A percentile compares a stretch with the other conserved stretches of the same genome.
These are phyloP conservation scores for Funneliformis caledonium DNA, from an alignment of 371 early-diverging fungal species.

Conservation along the genomic window DNA sequence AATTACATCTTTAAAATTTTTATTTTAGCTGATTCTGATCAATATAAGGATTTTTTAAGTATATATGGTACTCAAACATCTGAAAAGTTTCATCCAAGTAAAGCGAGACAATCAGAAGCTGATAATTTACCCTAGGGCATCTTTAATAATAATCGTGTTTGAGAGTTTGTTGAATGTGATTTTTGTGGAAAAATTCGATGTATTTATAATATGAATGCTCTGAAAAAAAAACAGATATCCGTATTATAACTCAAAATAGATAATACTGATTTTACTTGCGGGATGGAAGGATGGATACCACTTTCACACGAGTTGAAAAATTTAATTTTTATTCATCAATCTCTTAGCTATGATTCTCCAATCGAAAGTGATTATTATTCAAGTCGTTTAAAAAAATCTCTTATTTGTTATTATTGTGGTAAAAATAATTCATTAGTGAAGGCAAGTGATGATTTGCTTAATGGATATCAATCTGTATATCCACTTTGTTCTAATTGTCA, in stretches of 20 bases:
- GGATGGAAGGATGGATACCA: too few species aligned
- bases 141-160: neutral
- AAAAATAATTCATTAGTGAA: neutral
- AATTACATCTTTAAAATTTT: too few species aligned
- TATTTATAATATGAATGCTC: neutral
- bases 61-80: neutral
- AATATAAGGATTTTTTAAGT: neutral
- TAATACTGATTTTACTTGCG: too few species aligned
- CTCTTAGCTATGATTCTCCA: neutral
- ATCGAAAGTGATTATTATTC: constrained; percentile 7
- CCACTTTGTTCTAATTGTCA: neutral
- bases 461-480: neutral
- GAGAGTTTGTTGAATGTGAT: too few species aligned
- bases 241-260: neutral
- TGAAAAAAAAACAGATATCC: neutral
- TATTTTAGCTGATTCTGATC: neutral
- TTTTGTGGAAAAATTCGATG: neutral
- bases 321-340: neutral
- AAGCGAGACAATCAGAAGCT: neutral
- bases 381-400: neutral
- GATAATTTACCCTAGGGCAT: neutral
- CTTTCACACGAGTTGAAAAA: too few species aligned
- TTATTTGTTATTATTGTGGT: constrained; percentile 11
- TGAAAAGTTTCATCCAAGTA: neutral
- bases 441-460: neutral